Evolutionary conservation across 2,329 filamentous ascomycete genomes (phyloP).

Genomic region (Cryphonectria radicalis): DNA sequence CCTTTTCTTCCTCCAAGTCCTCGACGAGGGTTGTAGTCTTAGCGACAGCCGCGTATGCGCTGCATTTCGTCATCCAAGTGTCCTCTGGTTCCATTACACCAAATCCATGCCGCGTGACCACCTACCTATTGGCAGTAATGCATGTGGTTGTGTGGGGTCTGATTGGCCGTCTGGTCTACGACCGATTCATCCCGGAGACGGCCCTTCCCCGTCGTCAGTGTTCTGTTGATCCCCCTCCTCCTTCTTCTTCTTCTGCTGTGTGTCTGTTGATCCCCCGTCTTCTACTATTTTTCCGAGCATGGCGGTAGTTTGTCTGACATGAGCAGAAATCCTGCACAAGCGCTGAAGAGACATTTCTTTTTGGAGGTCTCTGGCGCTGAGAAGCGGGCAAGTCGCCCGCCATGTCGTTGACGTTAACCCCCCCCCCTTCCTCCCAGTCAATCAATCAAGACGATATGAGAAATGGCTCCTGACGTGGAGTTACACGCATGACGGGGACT

Average conservation of each 20-base stretch:
- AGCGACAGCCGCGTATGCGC: conserved; percentile 6
- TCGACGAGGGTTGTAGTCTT: not conserved
- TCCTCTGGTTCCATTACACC: conserved; percentile 13
- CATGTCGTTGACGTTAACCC: conserved; percentile 1
- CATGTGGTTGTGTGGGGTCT: not conserved
- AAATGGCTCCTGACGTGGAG: not conserved
- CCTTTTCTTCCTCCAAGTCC: not conserved
- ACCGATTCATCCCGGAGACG: conserved; percentile 1
- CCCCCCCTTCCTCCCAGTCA: too few relatives aligned
- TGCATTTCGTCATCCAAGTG: conserved; percentile 11
- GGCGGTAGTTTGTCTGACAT: not conserved
- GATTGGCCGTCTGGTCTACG: conserved; percentile 12
- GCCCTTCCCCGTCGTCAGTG: not conserved
- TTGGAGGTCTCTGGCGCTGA: not conserved
- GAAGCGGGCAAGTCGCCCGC: not conserved
- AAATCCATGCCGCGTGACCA: conserved; percentile 15
- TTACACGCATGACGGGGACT: conserved; percentile 5
- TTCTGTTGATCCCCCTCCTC: not conserved
- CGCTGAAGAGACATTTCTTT: not conserved
- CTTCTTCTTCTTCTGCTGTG: not conserved
- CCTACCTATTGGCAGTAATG: conserved; percentile 1
- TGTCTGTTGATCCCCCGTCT: not conserved
- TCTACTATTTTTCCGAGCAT: not conserved
- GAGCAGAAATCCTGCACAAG: not conserved
- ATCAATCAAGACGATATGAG: not conserved